phyloP scores from a whole-genome alignment of 2,329 filamentous ascomycete genomes.

The Sporothrix pallida region DNA sequence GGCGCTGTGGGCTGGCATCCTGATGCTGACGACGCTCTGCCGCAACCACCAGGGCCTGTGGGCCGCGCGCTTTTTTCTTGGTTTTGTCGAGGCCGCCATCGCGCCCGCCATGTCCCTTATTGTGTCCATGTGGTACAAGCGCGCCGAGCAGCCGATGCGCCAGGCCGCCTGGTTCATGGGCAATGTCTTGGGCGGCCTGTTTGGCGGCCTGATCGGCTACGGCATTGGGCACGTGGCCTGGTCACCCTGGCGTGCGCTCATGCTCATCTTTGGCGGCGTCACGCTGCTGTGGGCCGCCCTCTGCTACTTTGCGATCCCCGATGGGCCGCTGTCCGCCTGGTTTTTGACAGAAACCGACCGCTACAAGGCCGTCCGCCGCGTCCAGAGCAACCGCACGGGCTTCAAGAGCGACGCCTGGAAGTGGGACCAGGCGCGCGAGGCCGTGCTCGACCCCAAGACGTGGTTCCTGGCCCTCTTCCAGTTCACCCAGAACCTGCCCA shows the following conservation, averaged over 20 bases:
- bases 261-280: slow-evolving; percentile 9
- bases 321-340: slow-evolving; percentile 17
- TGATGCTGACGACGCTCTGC: slow-evolving; percentile 42
- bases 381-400: slow-evolving; percentile 22
- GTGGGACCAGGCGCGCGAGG: slow-evolving; percentile 24
- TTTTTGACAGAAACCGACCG: slow-evolving; percentile 10
- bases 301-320: slow-evolving; percentile 14
- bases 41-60: slow-evolving; percentile 43
- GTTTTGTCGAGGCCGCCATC: slow-evolving; percentile 44
- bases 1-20: slow-evolving; percentile 41
- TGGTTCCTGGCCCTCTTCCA: slow-evolving; percentile 20
- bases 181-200: not conserved
- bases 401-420: slow-evolving; percentile 17
- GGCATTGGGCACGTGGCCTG: not conserved
- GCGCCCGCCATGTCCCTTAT: slow-evolving; percentile 44
- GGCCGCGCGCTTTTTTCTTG: slow-evolving; percentile 43
- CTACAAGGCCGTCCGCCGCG: slow-evolving; percentile 6
- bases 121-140: slow-evolving; percentile 44
- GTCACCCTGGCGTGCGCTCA: slow-evolving; percentile 5
- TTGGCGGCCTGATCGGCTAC: slow-evolving; percentile 18
- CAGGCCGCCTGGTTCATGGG: slow-evolving; percentile 30
- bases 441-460: slow-evolving; percentile 15
- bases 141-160: slow-evolving; percentile 32
- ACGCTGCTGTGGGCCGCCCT: not conserved
- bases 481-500: slow-evolving; percentile 15